Evolutionary conservation across 2,329 filamentous ascomycete species (phyloP).

Genomic region (Diaporthe australafricana): DNA sequence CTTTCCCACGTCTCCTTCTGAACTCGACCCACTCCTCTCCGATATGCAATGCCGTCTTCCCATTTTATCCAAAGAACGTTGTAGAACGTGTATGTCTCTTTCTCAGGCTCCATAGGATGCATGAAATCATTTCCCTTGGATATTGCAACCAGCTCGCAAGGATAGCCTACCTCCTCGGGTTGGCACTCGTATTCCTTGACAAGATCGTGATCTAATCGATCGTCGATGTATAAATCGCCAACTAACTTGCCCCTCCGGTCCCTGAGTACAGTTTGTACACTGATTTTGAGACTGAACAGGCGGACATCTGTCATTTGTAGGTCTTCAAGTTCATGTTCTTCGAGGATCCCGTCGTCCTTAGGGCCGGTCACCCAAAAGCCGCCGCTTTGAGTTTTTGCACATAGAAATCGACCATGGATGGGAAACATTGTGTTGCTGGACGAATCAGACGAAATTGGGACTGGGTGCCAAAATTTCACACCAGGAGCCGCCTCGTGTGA

Average conservation of each 20-base stretch:
- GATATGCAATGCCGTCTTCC: neutral
- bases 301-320: neutral
- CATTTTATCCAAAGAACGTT: neutral
- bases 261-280: neutral
- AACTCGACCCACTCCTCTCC: neutral
- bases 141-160: neutral
- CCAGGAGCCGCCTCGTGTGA: neutral
- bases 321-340: neutral
- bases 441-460: neutral
- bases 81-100: neutral
- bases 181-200: neutral
- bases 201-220: neutral
- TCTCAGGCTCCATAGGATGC: neutral
- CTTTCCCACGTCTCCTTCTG: neutral
- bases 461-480: neutral
- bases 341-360: too few species aligned
- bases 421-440: neutral
- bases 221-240: neutral
- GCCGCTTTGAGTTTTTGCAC: neutral
- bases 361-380: neutral
- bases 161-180: neutral
- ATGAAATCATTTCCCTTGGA: neutral
- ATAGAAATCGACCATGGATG: neutral
- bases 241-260: accelerated
- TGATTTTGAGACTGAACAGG: neutral